Evolutionary conservation across 768 basidiomycete species (phyloP), one percentile per base, ranked within the genome.

Genomic region (Holtermannia corniformis): DNA sequence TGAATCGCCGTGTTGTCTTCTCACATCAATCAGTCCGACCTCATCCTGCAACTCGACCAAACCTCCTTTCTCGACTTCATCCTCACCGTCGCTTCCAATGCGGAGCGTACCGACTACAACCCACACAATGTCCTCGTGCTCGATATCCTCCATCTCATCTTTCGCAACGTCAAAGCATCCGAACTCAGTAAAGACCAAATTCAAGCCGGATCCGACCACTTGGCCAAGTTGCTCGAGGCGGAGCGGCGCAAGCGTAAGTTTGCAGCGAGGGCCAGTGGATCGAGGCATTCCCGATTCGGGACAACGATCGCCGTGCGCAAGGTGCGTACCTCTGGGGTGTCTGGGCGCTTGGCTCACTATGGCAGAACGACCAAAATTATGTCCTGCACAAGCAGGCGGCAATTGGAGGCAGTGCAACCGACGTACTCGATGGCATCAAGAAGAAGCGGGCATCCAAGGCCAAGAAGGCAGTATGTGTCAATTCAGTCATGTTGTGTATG

Each of bases 231-330:
- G 47, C 80, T 99, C 14, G 83, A 82, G 3, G 74, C 78, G 27
- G 95, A 99, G 74, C 81, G 81, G 56, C 79, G 78, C 51, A 76
- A 76, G 41, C 83, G 82, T 55, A 77, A 78, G 27, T 77, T 81
- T 50, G 68, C 79, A 22, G 76, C 80, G 0, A 78, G 81, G 45
- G 75, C 77, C 45, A 75, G 79, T 3, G 73, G 82, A 48, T 86
- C 89, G 20, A 80, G 95, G 26, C 95, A 99, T 74, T 89, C 90
- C 22, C 82, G 92, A 45, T 99, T 99, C 72, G 95, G 95, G 1
- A 97, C 95, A 2, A 97, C 92, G 7, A 84, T 97, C 58, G 75
- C 85, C 20, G 84, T 99, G 49, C 80, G 78, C 57, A 76, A 86
- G 13, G 75, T 74, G 24, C 50, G 71, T 59, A 10, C 12, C 20